A percentile compares a stretch with the other conserved stretches of the same genome.
These are phyloP conservation scores for Blastomyces parvus DNA, from an alignment of 2,329 filamentous ascomycete genomes.

Conservation along the genomic window DNA sequence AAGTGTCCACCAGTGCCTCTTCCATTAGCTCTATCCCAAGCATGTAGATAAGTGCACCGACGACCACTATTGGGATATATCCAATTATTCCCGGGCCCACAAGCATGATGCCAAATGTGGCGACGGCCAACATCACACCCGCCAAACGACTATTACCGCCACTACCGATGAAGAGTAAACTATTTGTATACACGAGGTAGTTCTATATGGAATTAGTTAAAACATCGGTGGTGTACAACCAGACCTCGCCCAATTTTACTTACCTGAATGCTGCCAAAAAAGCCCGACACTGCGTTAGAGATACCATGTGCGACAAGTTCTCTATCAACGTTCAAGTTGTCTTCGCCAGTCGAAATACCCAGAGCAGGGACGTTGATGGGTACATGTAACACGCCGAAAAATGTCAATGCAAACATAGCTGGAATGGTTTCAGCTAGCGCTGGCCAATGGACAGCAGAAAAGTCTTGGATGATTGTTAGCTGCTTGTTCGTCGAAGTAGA, in stretches of 20 bases:
- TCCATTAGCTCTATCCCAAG: slow-evolving; percentile 84
- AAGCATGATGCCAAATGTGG: slow-evolving; percentile 73
- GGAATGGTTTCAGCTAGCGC: slow-evolving; percentile 78
- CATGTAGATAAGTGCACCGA: slow-evolving; percentile 88
- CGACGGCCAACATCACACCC: slow-evolving; percentile 69
- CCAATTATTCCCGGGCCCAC: slow-evolving; percentile 82
- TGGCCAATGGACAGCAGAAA: slow-evolving; percentile 69
- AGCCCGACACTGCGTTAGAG: slow-evolving; percentile 83
- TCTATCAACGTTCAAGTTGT: slow-evolving; percentile 81
- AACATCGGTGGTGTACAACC: not conserved
- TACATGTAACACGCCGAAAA: slow-evolving; percentile 94
- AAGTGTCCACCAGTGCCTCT: slow-evolving; percentile 80
- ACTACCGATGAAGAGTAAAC: slow-evolving; percentile 88
- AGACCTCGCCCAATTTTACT: not conserved
- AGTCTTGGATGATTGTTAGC: slow-evolving; percentile 47
- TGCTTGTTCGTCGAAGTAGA: slow-evolving; percentile 1
- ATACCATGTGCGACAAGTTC: slow-evolving; percentile 88
- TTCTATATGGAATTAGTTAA: slow-evolving; percentile 50
- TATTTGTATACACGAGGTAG: slow-evolving; percentile 96
- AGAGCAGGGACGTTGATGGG: slow-evolving; percentile 96
- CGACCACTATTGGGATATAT: slow-evolving; percentile 93
- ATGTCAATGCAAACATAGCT: slow-evolving; percentile 92
- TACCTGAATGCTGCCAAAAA: slow-evolving; percentile 71
- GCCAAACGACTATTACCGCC: slow-evolving; percentile 81
- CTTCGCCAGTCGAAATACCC: slow-evolving; percentile 81